phyloP scores from a whole-genome alignment of 495 filamentous ascomycete genomes.

The Daldinia vernicosa region DNA sequence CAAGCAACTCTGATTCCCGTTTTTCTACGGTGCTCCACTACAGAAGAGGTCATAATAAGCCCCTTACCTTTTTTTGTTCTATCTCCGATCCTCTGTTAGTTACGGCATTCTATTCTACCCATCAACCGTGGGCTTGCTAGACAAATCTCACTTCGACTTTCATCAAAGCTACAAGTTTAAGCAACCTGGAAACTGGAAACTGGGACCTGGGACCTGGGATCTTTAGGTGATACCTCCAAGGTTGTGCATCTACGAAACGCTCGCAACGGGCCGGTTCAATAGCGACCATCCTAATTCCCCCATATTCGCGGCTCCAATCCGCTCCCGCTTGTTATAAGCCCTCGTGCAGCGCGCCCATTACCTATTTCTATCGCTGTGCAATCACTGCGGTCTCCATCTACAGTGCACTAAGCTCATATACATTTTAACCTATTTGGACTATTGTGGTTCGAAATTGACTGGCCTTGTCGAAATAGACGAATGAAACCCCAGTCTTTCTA shows the following conservation, averaged over 20 bases:
- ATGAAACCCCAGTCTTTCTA: conserved; percentile 56
- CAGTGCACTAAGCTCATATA: conserved; percentile 15
- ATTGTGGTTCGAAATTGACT: conserved; percentile 43
- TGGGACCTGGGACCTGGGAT: conserved; percentile 14
- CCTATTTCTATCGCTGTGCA: conserved; percentile 21
- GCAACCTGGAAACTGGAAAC: conserved; percentile 5
- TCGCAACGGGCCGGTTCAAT: conserved; percentile 43
- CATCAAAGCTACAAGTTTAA: conserved; percentile 19
- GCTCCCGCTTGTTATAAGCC: conserved; percentile 35
- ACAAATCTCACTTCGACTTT: conserved; percentile 21
- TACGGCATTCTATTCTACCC: conserved; percentile 30
- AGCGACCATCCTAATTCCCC: conserved; percentile 43
- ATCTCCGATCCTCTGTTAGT: conserved; percentile 21
- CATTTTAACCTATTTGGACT: conserved; percentile 36
- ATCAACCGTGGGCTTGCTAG: conserved; percentile 22
- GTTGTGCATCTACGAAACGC: conserved; percentile 31
- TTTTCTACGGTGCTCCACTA: conserved; percentile 32
- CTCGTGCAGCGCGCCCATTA: conserved; percentile 22
- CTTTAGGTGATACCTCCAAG: conserved; percentile 27
- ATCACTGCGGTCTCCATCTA: neutral
- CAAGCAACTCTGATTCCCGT: conserved; percentile 21
- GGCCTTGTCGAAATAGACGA: conserved; percentile 47
- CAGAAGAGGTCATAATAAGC: conserved; percentile 25
- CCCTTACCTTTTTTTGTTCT: conserved; percentile 33
- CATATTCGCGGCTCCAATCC: conserved; percentile 40